phyloP scores from a whole-genome alignment of 306 rosid genomes.

The Ziziphus jujuba region DNA sequence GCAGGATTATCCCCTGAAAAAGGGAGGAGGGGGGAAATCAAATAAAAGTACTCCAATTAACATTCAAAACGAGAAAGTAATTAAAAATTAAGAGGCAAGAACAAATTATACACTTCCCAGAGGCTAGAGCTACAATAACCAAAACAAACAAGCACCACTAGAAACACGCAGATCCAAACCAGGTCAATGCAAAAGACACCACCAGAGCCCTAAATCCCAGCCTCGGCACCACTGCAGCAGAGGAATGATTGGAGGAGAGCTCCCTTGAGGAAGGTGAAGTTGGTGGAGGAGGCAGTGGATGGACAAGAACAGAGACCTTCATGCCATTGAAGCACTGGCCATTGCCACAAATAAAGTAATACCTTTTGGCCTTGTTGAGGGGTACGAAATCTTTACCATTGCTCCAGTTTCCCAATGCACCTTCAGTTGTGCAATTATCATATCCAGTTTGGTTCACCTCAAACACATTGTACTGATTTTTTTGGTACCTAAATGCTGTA shows the following conservation, averaged over 20 bases:
- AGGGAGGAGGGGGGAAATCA: no score
- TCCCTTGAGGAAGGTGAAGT: slow-evolving; percentile 42
- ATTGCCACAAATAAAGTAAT: slow-evolving; percentile 83
- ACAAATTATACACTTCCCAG: slow-evolving; percentile 5
- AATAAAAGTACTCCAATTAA: neutral
- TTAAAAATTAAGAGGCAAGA: neutral
- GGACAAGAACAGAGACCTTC: slow-evolving; percentile 76
- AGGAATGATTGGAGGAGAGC: slow-evolving; percentile 17
- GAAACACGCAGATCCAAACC: slow-evolving; percentile 37
- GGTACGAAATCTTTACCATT: slow-evolving; percentile 88
- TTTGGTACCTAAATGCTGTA: slow-evolving; percentile 83
- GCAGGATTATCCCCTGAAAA: no score
- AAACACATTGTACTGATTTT: slow-evolving; percentile 89
- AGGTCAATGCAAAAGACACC: slow-evolving; percentile 27
- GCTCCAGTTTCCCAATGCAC: slow-evolving; percentile 85
- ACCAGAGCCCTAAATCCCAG: slow-evolving; percentile 23
- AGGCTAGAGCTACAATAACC: slow-evolving; percentile 4
- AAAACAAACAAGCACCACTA: slow-evolving; percentile 19
- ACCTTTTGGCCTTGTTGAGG: slow-evolving; percentile 53
- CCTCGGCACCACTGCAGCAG: slow-evolving; percentile 20
- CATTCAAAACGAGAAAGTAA: neutral
- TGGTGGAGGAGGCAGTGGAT: slow-evolving; percentile 61
- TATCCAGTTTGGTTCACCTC: slow-evolving; percentile 87
- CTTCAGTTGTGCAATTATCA: slow-evolving; percentile 83
- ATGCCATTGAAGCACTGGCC: slow-evolving; percentile 86